A percentile compares a stretch with the other conserved stretches of the same genome.
These are phyloP conservation scores for Cyclotella baltica DNA, from an alignment of 108 stramenopile species.

Conservation along the genomic window DNA sequence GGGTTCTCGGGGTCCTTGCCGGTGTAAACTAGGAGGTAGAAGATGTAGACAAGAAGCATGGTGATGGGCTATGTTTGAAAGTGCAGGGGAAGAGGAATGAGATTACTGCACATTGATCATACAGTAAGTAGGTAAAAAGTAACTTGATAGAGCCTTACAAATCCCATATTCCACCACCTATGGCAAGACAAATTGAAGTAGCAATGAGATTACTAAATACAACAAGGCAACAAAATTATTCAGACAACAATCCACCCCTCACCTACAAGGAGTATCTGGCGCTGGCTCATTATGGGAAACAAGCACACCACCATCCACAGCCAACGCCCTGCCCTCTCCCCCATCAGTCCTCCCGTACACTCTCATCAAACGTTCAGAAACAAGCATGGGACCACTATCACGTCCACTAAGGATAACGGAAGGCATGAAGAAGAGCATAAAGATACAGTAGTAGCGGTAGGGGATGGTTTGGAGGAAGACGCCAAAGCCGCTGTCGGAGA, in stretches of 20 bases:
- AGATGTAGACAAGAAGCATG: slow-evolving; percentile 63
- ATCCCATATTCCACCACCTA: slow-evolving; percentile 35
- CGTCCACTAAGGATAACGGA: slow-evolving; percentile 44
- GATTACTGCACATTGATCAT: no score
- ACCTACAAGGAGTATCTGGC: slow-evolving; percentile 63
- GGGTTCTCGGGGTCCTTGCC: slow-evolving; percentile 49
- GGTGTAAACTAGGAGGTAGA: slow-evolving; percentile 61
- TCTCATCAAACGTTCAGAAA: slow-evolving; percentile 67
- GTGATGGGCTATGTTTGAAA: slow-evolving; percentile 29
- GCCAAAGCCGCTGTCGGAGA: slow-evolving; percentile 55
- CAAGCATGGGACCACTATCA: slow-evolving; percentile 75
- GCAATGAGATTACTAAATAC: neutral
- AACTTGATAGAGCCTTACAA: slow-evolving; percentile 7
- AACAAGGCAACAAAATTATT: slow-evolving; percentile 8
- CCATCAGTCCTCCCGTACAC: slow-evolving; percentile 74
- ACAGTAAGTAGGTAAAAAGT: no score
- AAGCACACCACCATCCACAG: slow-evolving; percentile 17
- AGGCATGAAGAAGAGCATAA: slow-evolving; percentile 47
- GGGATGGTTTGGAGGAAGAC: slow-evolving; percentile 67
- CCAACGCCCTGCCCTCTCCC: slow-evolving; percentile 55
- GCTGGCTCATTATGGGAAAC: slow-evolving; percentile 30
- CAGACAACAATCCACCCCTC: no score
- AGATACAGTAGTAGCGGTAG: slow-evolving; percentile 69
- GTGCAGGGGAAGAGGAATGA: neutral
- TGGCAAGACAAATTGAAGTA: no score